These are phyloP conservation scores for Cucumis hystrix DNA, from an alignment of 306 rosid species.

Conservation along the genomic window DNA sequence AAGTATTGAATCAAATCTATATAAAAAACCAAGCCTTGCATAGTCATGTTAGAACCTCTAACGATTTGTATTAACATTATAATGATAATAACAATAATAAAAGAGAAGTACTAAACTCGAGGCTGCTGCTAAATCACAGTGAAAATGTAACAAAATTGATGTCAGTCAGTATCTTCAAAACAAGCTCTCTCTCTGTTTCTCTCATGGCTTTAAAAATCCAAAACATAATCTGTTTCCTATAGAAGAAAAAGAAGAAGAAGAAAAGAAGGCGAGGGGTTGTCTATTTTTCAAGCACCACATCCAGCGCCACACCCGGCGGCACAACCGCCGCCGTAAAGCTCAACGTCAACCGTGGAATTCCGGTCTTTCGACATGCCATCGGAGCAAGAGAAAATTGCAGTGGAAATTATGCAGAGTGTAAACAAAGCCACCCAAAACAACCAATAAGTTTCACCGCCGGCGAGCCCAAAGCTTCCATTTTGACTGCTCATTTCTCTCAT, in stretches of 20 bases:
- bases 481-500: constrained; percentile 20
- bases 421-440: constrained; percentile 29
- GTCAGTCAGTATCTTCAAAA: background rate
- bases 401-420: constrained; percentile 32
- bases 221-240: background rate
- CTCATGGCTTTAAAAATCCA: background rate
- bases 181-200: background rate
- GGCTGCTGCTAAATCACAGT: background rate
- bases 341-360: constrained; percentile 26
- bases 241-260: background rate
- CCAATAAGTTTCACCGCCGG: constrained; percentile 10
- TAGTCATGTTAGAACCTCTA: background rate
- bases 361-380: constrained; percentile 46
- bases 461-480: constrained; percentile 15
- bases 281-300: constrained; percentile 42
- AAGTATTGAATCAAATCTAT: no score
- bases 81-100: background rate
- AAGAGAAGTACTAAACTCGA: background rate
- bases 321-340: constrained; percentile 38
- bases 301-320: constrained; percentile 50
- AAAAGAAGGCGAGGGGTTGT: background rate
- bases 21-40: no score
- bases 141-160: background rate
- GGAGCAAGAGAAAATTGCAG: constrained; percentile 47
- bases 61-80: background rate